Percentiles rank a stretch among this genome's conserved stretches.
phyloP scores from a whole-genome alignment of 371 early-diverging fungal genomes.

The Chytridiales sp. region DNA sequence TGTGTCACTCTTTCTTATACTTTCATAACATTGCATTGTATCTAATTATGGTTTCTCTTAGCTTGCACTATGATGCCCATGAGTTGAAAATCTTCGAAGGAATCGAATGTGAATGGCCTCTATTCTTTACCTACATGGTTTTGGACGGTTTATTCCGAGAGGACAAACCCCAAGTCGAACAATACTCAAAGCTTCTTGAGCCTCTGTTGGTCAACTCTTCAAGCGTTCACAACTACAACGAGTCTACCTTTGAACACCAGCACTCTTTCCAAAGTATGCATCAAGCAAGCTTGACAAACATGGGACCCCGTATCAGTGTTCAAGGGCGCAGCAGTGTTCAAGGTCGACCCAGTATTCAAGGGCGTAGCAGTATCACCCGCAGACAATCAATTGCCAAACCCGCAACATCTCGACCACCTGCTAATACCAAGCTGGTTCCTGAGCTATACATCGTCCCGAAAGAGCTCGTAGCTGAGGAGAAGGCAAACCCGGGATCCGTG shows the following conservation, averaged over 20 bases:
- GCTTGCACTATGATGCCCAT: slow-evolving; percentile 80
- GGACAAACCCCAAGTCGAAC: slow-evolving; percentile 65
- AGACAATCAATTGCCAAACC: slow-evolving; percentile 1
- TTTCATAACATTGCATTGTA: too few relatives aligned
- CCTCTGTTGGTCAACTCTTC: slow-evolving; percentile 71
- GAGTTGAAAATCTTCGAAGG: slow-evolving; percentile 85
- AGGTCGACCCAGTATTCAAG: too few relatives aligned
- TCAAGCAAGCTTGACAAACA: slow-evolving; percentile 2
- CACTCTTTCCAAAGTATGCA: too few relatives aligned
- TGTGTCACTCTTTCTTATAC: not conserved
- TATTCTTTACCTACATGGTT: slow-evolving; percentile 88
- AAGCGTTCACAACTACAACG: slow-evolving; percentile 30
- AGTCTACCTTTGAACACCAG: not conserved
- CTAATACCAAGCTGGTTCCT: slow-evolving; percentile 60
- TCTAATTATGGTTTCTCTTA: slow-evolving; percentile 32
- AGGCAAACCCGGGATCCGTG: slow-evolving; percentile 69
- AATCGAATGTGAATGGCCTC: slow-evolving; percentile 90
- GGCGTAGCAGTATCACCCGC: slow-evolving; percentile 3
- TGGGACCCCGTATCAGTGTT: not conserved
- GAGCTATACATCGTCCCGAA: slow-evolving; percentile 79
- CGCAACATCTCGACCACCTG: slow-evolving; percentile 8
- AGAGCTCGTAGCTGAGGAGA: slow-evolving; percentile 73
- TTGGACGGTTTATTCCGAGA: slow-evolving; percentile 78
- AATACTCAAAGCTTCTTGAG: slow-evolving; percentile 59
- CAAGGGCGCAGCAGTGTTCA: not conserved